phyloP scores from a whole-genome alignment of 768 basidiomycete genomes.

The Sarcodon aspratus region DNA sequence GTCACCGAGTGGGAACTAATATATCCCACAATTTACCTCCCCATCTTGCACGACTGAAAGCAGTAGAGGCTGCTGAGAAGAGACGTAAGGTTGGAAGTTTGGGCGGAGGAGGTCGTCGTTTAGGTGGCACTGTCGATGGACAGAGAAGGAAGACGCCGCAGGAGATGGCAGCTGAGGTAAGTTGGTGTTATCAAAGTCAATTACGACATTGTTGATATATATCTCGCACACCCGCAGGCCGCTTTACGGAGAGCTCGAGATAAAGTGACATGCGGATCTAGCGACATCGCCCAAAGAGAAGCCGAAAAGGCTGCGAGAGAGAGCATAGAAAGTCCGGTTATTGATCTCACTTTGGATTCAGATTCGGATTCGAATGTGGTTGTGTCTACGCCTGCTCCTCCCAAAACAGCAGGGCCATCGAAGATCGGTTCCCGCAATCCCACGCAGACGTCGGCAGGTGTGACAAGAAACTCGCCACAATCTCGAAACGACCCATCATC shows the following conservation, averaged over 20 bases:
- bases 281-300: constrained; percentile 42
- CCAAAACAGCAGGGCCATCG: constrained; percentile 11
- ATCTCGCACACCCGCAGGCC: constrained; percentile 44
- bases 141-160: constrained; percentile 30
- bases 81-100: constrained; percentile 35
- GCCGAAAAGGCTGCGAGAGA: constrained; percentile 59
- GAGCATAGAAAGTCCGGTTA: constrained; percentile 47
- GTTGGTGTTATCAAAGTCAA: constrained; percentile 8
- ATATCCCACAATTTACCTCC: constrained; percentile 59
- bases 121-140: constrained; percentile 30
- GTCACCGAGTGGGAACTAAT: constrained; percentile 54
- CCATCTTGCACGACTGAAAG: constrained; percentile 52
- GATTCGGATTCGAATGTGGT: constrained; percentile 26
- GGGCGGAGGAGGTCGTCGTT: constrained; percentile 48
- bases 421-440: constrained; percentile 1
- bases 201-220: too few relatives aligned
- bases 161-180: constrained; percentile 63
- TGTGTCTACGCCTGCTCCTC: constrained; percentile 17
- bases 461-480: constrained; percentile 3
- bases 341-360: constrained; percentile 42
- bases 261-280: constrained; percentile 64
- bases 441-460: constrained; percentile 1
- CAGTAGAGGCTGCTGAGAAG: constrained; percentile 74
- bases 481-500: neutral
- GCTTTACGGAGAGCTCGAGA: constrained; percentile 72